Conservation (phyloP, 2,329 filamentous ascomycete species). For the Coleophoma crateriformis region DNA sequence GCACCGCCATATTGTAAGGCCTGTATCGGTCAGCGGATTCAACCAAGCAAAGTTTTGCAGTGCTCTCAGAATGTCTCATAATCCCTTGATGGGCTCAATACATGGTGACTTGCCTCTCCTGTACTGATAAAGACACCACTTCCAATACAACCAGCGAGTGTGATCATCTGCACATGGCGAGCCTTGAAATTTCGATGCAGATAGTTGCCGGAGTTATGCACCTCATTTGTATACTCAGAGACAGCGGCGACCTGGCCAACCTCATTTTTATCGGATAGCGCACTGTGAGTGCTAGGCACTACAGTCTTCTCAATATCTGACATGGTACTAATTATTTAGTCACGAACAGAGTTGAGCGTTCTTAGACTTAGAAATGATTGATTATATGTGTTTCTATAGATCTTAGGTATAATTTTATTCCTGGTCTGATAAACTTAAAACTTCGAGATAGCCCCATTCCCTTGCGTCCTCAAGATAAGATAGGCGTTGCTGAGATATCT, state of each 20-base stretch:
- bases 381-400: no score
- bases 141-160: neutral
- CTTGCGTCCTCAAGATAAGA: no score
- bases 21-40: neutral
- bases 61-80: neutral
- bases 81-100: neutral
- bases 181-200: slow-evolving; percentile 1
- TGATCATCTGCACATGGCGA: slow-evolving; percentile 2
- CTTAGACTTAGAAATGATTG: no score
- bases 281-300: no score
- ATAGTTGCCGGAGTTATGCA: neutral
- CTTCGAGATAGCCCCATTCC: no score
- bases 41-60: neutral
- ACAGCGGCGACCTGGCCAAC: neutral
- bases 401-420: no score
- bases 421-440: no score
- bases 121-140: neutral
- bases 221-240: neutral
- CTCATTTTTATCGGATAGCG: neutral
- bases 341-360: no score
- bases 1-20: neutral
- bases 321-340: no score
- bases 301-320: no score
- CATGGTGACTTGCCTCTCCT: neutral
- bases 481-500: no score